Base-by-base conservation (phyloP, 805 yeast species). In the Debaryomyces hansenii region DNA sequence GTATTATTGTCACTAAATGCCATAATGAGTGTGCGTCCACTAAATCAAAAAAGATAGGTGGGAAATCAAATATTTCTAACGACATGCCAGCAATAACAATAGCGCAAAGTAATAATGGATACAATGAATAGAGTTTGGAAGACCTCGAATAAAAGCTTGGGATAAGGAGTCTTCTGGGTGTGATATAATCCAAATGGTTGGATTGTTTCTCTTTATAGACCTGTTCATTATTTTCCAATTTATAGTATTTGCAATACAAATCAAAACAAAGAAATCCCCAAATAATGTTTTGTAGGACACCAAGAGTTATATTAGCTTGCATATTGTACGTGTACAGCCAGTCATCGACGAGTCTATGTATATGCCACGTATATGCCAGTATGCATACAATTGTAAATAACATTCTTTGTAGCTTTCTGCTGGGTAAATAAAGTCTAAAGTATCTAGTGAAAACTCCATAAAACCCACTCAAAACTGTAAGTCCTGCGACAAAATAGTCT, bases 301-400 rank as follows among this genome's bases (percentile, higher is more conserved):
- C 99, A 42, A 90, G 78, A 0, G 77, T 63, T 1, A 94, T 83
- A 58, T 94, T 92, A 21, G 94, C 96, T 52, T 80, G 77, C 98
- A 94, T 92, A 67, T 92, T 92, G 64, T 94, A 94, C 1, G 95
- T 84, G 66, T 92, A 92, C 47, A 90, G 86, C 92, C 97, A 92
- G 54, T 85, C 85, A 9, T 78, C 62, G 11, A 78, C 69, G 29
- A 94, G 69, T 49, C 92, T 75, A 29, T 78, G 60, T 10, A 94
- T 71, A 63, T 92, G 99, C 12, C 72, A 68, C 1, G 72, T 18
- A 53, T 87, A 90, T 24, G 86, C 77, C 0, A 69, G 46, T 0
- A 74, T 45, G 44, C 88, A 81, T 0, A 66, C 46, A 0, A 61
- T 37, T 0, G 78, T 64, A 42, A 84, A 72, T 1, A 62, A 12